Conservation (phyloP, 768 basidiomycete genomes). For the Rubroboletus pulcherrimus region DNA sequence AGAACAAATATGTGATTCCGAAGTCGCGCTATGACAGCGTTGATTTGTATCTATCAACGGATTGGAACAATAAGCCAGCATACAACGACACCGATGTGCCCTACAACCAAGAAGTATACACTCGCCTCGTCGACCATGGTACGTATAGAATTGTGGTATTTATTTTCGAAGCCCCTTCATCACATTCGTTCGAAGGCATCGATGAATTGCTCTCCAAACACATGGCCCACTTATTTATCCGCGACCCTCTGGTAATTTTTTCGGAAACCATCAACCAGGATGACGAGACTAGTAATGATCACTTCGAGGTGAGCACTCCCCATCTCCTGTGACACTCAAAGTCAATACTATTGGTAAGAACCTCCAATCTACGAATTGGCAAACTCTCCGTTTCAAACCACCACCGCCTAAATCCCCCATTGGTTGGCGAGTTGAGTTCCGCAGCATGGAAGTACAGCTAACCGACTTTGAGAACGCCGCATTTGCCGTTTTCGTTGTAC, state of each 20-base stretch:
- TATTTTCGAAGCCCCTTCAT: not conserved
- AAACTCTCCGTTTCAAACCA: constrained; percentile 97
- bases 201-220: constrained; percentile 88
- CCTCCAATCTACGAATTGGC: constrained; percentile 99
- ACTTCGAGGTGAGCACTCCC: constrained; percentile 75
- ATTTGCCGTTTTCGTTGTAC: constrained; percentile 90
- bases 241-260: constrained; percentile 94
- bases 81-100: constrained; percentile 90
- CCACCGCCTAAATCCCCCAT: constrained; percentile 90
- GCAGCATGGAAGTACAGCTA: constrained; percentile 98
- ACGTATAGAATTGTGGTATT: constrained; percentile 11
- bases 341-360: constrained; percentile 49
- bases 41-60: constrained; percentile 85
- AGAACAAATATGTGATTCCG: constrained; percentile 75
- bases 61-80: constrained; percentile 84
- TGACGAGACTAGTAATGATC: constrained; percentile 81
- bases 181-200: constrained; percentile 51
- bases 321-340: not conserved
- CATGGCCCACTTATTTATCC: constrained; percentile 93
- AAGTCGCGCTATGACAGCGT: constrained; percentile 98
- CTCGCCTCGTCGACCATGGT: constrained; percentile 74
- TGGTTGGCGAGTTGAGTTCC: constrained; percentile 98
- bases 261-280: constrained; percentile 93
- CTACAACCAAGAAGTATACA: constrained; percentile 69
- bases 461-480: constrained; percentile 99